These are phyloP conservation scores for Oidiodendron maius DNA, from an alignment of 495 filamentous ascomycete species.

Conservation along the genomic window DNA sequence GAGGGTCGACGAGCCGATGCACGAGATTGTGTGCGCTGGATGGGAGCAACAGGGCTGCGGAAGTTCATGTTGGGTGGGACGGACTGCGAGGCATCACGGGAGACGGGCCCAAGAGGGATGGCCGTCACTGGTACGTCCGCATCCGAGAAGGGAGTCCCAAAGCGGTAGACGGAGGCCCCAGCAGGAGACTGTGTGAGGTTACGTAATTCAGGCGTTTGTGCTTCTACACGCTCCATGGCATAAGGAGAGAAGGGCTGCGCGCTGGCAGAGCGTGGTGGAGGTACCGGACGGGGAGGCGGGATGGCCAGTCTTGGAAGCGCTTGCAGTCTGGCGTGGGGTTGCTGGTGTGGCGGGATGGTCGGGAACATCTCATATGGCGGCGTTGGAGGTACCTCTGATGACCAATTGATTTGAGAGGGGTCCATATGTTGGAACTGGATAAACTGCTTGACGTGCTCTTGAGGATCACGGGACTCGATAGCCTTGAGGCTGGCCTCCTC, in stretches of 20 bases:
- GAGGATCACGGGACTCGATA: constrained; percentile 68
- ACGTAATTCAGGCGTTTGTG: constrained; percentile 40
- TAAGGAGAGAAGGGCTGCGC: constrained; percentile 38
- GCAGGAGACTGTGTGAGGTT: constrained; percentile 34
- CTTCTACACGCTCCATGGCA: constrained; percentile 44
- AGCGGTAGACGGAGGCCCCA: constrained; percentile 51
- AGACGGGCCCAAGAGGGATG: constrained; percentile 59
- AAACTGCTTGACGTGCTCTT: constrained; percentile 88
- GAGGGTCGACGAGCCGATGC: constrained; percentile 52
- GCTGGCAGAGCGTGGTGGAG: constrained; percentile 24
- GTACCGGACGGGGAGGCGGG: constrained; percentile 35
- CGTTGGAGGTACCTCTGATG: constrained; percentile 45
- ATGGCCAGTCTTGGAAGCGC: constrained; percentile 30
- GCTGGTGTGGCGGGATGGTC: constrained; percentile 8
- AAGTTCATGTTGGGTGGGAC: constrained; percentile 90
- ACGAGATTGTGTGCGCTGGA: constrained; percentile 44
- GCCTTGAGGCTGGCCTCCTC: constrained; percentile 64
- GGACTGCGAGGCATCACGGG: constrained; percentile 72
- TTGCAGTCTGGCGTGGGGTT: constrained; percentile 24
- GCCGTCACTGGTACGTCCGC: constrained; percentile 85
- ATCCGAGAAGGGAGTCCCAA: constrained; percentile 78
- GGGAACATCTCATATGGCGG: constrained; percentile 48
- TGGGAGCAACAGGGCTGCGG: constrained; percentile 30
- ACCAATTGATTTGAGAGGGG: constrained; percentile 25
- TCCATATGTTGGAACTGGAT: constrained; percentile 66